Base-by-base conservation (phyloP, 2,329 filamentous ascomycete genomes). In the Penicillium sp. region DNA sequence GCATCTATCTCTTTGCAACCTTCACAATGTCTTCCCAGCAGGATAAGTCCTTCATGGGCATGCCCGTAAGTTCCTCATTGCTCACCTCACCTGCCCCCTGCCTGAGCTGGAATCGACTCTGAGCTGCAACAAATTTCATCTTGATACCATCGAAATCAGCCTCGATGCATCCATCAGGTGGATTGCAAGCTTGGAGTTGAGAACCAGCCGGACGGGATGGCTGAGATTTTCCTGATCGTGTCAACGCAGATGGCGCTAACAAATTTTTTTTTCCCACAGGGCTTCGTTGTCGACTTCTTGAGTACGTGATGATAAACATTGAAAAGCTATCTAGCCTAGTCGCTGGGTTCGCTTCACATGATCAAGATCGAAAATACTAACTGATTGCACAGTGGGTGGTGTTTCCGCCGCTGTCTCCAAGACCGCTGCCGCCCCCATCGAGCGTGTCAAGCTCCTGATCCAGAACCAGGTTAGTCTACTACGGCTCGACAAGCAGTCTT, bases 401-500 rank as follows among this genome's bases (percentile, higher is more conserved):
- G 91, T 99, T 76, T 97, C 95, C 80, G 95, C 95, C 84, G 95
- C 95, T 84, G 93, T 99, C 90, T 99, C 95, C 82, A 99, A 99
- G 93, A 99, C 95, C 75, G 95, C 95, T 80, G 95, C 95, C 81
- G 95, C 95, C 85, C 95, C 95, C 85, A 99, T 99, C 78, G 95
- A 99, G 93, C 95, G 95, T 93, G 91, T 99, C 86, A 99, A 99
- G 93, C 95, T 99, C 81, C 92, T 99, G 80, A 96, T 99, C 87
- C 95, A 99, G 89, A 99, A 99, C 88, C 95, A 99, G 91, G 93
- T 97, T 89, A 73, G 92, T 86, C 59, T 63, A 12, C 30, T 12
- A 12, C 28, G 49, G 24, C 38, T 53, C 42, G 10, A 44, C 50
- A 19, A 45, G 51, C 56, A 60, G 38, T 50, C 9, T 13, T n/a